Conservation (phyloP, 1,284 basidiomycete species). For the Pascua sp. region DNA sequence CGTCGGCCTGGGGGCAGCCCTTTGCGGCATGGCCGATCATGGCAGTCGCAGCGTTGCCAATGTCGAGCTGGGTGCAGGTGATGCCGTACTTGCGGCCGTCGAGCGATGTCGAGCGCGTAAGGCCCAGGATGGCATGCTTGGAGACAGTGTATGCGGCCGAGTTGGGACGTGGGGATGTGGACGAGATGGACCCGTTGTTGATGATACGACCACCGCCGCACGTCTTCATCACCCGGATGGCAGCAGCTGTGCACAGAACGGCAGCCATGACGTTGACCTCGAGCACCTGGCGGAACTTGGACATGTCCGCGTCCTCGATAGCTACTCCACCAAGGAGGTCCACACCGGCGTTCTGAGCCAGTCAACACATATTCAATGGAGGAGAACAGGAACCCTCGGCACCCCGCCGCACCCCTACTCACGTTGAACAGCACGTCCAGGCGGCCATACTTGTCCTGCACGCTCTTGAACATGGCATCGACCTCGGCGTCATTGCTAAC, state of each 20-base stretch:
- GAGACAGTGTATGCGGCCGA: conserved; percentile 65
- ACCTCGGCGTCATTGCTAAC: conserved; percentile 49
- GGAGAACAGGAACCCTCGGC: too few relatives aligned
- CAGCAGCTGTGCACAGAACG: conserved; percentile 71
- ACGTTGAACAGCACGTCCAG: conserved; percentile 74
- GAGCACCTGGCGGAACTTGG: conserved; percentile 62
- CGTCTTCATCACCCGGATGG: conserved; percentile 66
- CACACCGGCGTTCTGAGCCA: conserved; percentile 56
- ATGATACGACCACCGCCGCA: conserved; percentile 76
- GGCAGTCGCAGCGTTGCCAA: conserved; percentile 67
- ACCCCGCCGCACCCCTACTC: too few relatives aligned
- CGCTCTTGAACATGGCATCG: conserved; percentile 56
- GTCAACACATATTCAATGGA: background rate
- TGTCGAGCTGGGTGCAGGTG: conserved; percentile 73
- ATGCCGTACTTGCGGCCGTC: conserved; percentile 71
- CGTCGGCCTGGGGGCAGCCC: conserved; percentile 67
- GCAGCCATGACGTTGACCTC: conserved; percentile 67
- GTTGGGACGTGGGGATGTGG: conserved; percentile 64
- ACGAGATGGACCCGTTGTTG: conserved; percentile 76
- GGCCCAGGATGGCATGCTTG: conserved; percentile 71
- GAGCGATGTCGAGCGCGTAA: conserved; percentile 69
- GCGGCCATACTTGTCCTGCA: conserved; percentile 60
- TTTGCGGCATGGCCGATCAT: conserved; percentile 54
- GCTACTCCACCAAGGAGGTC: conserved; percentile 49
- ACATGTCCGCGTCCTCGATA: conserved; percentile 63